phyloP scores from a whole-genome alignment of 768 basidiomycete species.

The Mycena filopes region DNA sequence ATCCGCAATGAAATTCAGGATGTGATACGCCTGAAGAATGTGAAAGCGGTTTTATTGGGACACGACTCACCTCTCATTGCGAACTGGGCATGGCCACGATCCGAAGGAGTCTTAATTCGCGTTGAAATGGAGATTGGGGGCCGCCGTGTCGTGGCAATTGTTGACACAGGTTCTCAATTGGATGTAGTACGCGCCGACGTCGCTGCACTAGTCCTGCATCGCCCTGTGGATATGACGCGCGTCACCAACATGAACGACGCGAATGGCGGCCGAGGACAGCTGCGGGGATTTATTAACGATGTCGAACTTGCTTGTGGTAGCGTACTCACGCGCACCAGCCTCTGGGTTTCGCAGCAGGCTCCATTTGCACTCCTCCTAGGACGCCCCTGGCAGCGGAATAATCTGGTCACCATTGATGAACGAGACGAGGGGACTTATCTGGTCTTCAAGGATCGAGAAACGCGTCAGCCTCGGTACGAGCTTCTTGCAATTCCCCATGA shows the following conservation, averaged over 20 bases:
- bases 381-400: slow-evolving; percentile 22
- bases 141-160: slow-evolving; percentile 29
- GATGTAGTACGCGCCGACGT: slow-evolving; percentile 25
- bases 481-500: too few species aligned
- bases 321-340: slow-evolving; percentile 29
- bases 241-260: slow-evolving; percentile 38
- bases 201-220: slow-evolving; percentile 5
- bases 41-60: too few species aligned
- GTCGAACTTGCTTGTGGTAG: slow-evolving; percentile 37
- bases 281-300: slow-evolving; percentile 34
- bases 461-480: too few species aligned
- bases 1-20: too few species aligned
- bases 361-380: slow-evolving; percentile 19
- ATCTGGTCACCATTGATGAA: slow-evolving; percentile 35
- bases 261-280: slow-evolving; percentile 38
- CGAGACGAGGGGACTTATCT: slow-evolving; percentile 29
- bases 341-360: slow-evolving; percentile 34
- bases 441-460: background rate
- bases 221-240: slow-evolving; percentile 29
- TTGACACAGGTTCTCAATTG: slow-evolving; percentile 7
- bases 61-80: too few species aligned
- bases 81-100: background rate
- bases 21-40: too few species aligned
- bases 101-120: slow-evolving; percentile 24
- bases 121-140: slow-evolving; percentile 29